Evolutionary conservation across 768 basidiomycete species (phyloP), one percentile per base, ranked within the genome.

Genomic region (Phanerochaete sordida): DNA sequence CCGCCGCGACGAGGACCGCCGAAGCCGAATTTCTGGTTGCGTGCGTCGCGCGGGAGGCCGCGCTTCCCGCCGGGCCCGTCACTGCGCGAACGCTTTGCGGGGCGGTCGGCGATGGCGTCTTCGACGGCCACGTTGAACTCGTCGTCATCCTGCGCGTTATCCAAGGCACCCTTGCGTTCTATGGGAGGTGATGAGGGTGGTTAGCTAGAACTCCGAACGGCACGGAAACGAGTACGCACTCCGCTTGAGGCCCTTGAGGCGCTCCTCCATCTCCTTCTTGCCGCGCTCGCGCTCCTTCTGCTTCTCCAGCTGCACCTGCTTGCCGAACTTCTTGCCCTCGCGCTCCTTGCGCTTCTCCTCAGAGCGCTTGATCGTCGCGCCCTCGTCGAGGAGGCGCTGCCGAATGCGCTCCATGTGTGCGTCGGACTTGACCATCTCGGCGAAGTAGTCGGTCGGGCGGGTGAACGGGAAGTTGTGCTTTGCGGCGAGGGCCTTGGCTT

Each of bases 391-490:
- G 26, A 98, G 74, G 19, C 89, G 85, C 62, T 93, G 88, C 56
- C 97, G 89, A 65, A 98, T 91, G 60, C 94, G 86, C 72, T 97
- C 94, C 97, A 99, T 99, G 75, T 99, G 97, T 7, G 90, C 79
- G 67, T 99, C 97, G 31, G 87, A 88, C 74, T 98, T 98, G 65
- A 98, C 90, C 96, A 98, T 98, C 76, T 98, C 96, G 24, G 96
- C 96, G 64, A 96, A 98, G 73, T 95, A 98, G 74, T 98, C 96
- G 0, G 84, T 66, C 0, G 97, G 97, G 15, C 96, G 89, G 11
- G 91, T 90, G 75, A 97, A 98, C 0, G 95, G 87, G 60, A 94
- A 77, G 24, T 85, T 83, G 71, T 87, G 82, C 66, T 91, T 87
- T 13, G 81, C 75, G n/a, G 92, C 92, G n/a, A 94, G 83, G 2